Evolutionary conservation across 106 monocot genomes (phyloP).

Genomic region (Acorus calamus): DNA sequence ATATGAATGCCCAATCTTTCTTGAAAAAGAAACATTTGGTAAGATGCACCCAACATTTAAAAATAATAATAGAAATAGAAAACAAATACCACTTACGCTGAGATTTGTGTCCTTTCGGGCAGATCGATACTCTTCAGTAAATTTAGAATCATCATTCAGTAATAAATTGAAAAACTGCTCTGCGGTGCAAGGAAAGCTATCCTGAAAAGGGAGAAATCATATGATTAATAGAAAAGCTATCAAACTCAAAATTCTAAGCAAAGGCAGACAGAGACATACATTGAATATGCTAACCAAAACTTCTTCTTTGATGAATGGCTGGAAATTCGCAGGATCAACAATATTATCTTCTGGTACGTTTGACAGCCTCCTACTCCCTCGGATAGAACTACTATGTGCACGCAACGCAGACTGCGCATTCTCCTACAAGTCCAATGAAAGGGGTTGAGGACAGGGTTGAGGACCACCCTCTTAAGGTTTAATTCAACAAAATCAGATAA

Average conservation of each 20-base stretch:
- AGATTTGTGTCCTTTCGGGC: constrained; percentile 80
- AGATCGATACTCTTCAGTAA: constrained; percentile 62
- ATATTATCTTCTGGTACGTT: constrained; percentile 38
- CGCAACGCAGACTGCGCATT: constrained; percentile 88
- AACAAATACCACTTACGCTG: constrained; percentile 48
- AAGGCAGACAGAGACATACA: constrained; percentile 26
- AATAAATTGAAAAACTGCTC: constrained; percentile 72
- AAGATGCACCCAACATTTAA: background rate
- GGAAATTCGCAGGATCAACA: constrained; percentile 37
- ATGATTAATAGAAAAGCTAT: constrained; percentile 6
- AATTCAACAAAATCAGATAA: too few relatives aligned
- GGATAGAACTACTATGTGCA: constrained; percentile 79
- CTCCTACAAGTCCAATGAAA: constrained; percentile 30
- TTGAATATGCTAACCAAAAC: constrained; percentile 67
- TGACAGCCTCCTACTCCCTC: constrained; percentile 31
- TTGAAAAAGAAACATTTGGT: background rate
- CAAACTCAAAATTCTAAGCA: background rate
- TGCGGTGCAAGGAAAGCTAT: constrained; percentile 78
- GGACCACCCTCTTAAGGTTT: too few relatives aligned
- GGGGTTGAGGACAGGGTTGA: too few relatives aligned
- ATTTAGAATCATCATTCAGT: constrained; percentile 72
- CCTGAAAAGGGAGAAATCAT: constrained; percentile 25
- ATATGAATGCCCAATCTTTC: too few relatives aligned
- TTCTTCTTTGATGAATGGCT: constrained; percentile 88
- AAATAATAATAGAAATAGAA: background rate